phyloP scores from a whole-genome alignment of 306 rosid species.

The Begonia peltatifolia region DNA sequence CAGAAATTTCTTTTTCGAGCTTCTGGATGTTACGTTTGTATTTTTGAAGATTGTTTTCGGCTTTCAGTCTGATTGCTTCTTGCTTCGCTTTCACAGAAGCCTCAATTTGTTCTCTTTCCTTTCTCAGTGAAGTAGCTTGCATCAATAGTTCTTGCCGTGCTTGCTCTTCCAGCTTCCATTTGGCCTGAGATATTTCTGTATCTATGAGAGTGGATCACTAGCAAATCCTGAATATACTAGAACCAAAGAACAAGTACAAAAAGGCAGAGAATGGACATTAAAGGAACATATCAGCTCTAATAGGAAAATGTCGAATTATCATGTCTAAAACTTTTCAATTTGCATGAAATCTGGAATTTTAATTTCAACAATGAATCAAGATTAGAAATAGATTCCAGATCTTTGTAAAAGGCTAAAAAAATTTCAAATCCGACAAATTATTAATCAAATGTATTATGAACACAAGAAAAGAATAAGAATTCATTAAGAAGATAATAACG shows the following conservation, averaged over 20 bases:
- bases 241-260: constrained; percentile 1
- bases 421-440: too few relatives aligned
- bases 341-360: too few relatives aligned
- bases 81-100: constrained; percentile 55
- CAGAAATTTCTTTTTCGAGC: constrained; percentile 68
- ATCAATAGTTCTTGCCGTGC: constrained; percentile 46
- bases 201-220: constrained; percentile 38
- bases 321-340: too few relatives aligned
- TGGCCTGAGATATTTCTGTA: constrained; percentile 56
- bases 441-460: too few relatives aligned
- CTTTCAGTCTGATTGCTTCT: constrained; percentile 42
- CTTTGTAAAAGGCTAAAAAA: too few relatives aligned
- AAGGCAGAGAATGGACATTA: too few relatives aligned
- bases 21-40: constrained; percentile 55
- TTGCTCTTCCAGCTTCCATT: constrained; percentile 52
- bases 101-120: constrained; percentile 71
- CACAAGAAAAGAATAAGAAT: too few relatives aligned
- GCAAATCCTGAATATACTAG: constrained; percentile 14
- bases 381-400: too few relatives aligned
- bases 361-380: too few relatives aligned
- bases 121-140: constrained; percentile 36
- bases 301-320: too few relatives aligned
- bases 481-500: too few relatives aligned
- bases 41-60: constrained; percentile 48
- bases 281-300: too few relatives aligned